These are phyloP conservation scores for Ciborinia camelliae DNA, from an alignment of 2,329 filamentous ascomycete species.

Conservation along the genomic window DNA sequence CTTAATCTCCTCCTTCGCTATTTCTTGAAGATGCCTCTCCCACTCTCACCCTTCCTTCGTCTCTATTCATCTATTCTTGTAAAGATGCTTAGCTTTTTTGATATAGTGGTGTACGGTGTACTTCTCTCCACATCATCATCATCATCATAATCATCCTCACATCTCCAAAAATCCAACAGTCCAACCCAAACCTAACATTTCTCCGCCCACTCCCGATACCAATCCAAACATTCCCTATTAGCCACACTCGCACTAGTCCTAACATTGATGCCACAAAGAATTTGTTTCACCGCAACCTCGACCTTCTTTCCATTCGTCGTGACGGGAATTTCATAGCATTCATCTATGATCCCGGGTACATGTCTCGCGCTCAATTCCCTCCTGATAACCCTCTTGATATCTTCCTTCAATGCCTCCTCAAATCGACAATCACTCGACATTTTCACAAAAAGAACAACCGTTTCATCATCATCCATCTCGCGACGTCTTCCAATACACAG, in stretches of 20 bases:
- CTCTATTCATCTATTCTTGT: too few relatives aligned
- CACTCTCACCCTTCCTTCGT: too few relatives aligned
- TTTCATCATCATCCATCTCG: slow-evolving; percentile 34
- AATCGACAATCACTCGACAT: slow-evolving; percentile 55
- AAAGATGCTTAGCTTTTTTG: too few relatives aligned
- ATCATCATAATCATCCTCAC: too few relatives aligned
- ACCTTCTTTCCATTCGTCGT: slow-evolving; percentile 98
- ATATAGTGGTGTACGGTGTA: too few relatives aligned
- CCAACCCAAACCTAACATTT: slow-evolving; percentile 19
- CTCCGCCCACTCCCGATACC: slow-evolving; percentile 75
- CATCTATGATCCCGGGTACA: slow-evolving; percentile 78
- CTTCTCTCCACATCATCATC: not conserved
- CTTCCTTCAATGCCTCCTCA: slow-evolving; percentile 54
- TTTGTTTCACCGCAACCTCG: slow-evolving; percentile 94
- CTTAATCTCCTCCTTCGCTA: too few relatives aligned
- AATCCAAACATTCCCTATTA: slow-evolving; percentile 82
- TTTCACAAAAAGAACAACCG: slow-evolving; percentile 79
- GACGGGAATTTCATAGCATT: slow-evolving; percentile 76
- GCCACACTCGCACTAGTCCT: slow-evolving; percentile 92
- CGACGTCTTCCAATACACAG: slow-evolving; percentile 80
- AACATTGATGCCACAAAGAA: slow-evolving; percentile 80
- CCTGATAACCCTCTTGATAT: slow-evolving; percentile 66
- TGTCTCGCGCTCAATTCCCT: slow-evolving; percentile 83
- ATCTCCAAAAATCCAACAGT: too few relatives aligned
- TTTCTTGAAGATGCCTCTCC: too few relatives aligned